Evolutionary conservation across 2,329 filamentous ascomycete genomes (phyloP), one percentile per base, ranked within the genome.

Genomic region (Fusarium anthophilum): DNA sequence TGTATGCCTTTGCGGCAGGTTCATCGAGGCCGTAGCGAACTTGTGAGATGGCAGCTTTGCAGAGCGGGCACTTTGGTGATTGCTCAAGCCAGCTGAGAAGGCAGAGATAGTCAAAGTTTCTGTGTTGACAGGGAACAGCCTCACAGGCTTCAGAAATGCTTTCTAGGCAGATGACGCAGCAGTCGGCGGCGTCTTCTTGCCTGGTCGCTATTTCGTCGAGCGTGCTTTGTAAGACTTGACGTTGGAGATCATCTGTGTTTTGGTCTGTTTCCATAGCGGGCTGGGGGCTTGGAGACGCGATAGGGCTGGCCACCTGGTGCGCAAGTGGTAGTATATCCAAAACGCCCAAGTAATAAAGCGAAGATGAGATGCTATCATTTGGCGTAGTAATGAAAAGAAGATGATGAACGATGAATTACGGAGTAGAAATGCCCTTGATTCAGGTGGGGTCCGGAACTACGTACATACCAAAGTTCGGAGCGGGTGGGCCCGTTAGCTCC

Each of bases 161-260:
- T 64, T 96, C 93, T 69, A 98, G 90, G 82, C 95, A 98, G 81
- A 98, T 96, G 72, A 97, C 94, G 82, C 95, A 98, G 78, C 88
- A 90, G 72, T 80, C 77, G 28, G 66, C 44, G 28, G 68, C 54
- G 66, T 78, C 70, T 58, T 78, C 65, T 44, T 78, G 69, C 32
- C 75, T 72, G 10, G 73, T 71, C 20, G 82, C 78, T 50, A 85
- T 80, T 72, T 87, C 84, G 66, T 81, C 77, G 22, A 88, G 83
- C 0, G 86, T 87, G 51, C 79, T 83, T 50, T 85, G 83, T 35
- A 88, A 79, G 15, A 88, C 78, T 77, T 79, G 80, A 38, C 82
- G 80, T 70, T 83, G 82, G 55, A 87, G 82, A 54, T 78, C 57
- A 62, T 80, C 76, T 54, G 66, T 53, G 20, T 54, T 47, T 39